Conservation (phyloP, 192 early-diverging fungal species). For the Gamsiella multidivaricata region DNA sequence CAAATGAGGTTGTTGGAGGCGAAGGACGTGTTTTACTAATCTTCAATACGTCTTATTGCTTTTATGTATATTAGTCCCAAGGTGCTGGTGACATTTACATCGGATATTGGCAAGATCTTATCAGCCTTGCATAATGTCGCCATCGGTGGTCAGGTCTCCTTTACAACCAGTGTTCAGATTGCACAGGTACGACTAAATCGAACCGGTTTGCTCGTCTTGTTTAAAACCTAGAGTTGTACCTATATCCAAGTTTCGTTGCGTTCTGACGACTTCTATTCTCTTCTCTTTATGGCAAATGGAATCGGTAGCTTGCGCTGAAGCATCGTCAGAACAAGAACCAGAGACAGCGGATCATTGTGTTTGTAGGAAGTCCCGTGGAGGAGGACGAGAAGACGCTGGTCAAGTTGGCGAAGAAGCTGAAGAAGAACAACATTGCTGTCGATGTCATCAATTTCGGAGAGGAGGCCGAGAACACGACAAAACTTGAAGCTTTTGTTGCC, state of each 20-base stretch:
- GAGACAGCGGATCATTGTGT: conserved; percentile 92
- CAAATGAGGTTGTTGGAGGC: no score
- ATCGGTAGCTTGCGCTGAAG: conserved; percentile 85
- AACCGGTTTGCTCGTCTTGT: no score
- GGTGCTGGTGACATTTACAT: conserved; percentile 91
- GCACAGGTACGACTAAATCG: conserved; percentile 82
- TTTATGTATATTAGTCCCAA: conserved; percentile 73
- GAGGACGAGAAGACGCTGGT: conserved; percentile 89
- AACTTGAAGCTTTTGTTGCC: conserved; percentile 90
- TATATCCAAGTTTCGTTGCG: no score
- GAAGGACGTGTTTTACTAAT: not conserved
- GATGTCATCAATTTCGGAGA: conserved; percentile 98
- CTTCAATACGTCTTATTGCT: not conserved
- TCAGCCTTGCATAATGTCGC: conserved; percentile 84
- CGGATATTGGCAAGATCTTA: conserved; percentile 91
- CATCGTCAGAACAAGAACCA: conserved; percentile 98
- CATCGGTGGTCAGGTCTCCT: conserved; percentile 77
- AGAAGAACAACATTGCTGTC: conserved; percentile 97
- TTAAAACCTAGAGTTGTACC: no score
- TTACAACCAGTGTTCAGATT: conserved; percentile 92
- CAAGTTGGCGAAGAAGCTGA: conserved; percentile 93
- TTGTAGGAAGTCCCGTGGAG: conserved; percentile 89
- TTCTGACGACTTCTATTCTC: no score
- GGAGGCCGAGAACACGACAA: conserved; percentile 85
- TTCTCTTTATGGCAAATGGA: not conserved